Evolutionary conservation across 371 early-diverging fungal species (phyloP).

Genomic region (Synchytrium microbalum): DNA sequence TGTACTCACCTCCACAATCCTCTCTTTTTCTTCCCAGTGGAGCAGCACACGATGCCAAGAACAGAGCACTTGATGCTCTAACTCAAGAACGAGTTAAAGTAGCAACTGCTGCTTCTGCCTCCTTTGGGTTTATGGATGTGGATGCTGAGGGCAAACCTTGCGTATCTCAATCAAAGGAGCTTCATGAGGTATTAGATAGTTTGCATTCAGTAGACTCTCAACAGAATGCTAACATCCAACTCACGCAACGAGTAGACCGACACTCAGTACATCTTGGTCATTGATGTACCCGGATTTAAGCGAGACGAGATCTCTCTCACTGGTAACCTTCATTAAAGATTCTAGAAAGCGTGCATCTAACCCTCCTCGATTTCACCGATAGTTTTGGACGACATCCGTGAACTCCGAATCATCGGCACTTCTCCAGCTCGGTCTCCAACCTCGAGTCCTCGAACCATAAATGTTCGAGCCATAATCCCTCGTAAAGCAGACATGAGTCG

Average conservation of each 20-base stretch:
- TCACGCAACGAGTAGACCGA: background rate
- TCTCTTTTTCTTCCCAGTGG: too few relatives aligned
- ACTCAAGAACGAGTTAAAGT: background rate
- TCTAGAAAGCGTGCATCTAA: background rate
- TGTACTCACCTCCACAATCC: too few relatives aligned
- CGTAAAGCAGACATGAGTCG: background rate
- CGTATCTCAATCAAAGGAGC: background rate
- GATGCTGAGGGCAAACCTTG: too few relatives aligned
- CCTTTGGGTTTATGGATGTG: too few relatives aligned
- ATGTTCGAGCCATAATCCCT: background rate
- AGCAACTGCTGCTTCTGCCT: too few relatives aligned
- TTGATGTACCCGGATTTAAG: background rate
- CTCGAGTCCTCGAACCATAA: background rate
- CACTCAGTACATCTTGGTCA: background rate
- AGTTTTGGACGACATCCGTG: background rate
- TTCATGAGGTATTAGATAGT: background rate
- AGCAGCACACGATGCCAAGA: too few relatives aligned
- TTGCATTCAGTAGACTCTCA: background rate
- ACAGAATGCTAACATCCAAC: background rate
- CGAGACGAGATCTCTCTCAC: background rate
- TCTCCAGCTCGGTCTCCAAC: background rate
- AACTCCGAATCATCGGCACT: background rate
- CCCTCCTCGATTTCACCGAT: background rate
- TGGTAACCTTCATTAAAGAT: background rate
- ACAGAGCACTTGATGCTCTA: background rate